Percentiles rank a stretch among this genome's conserved stretches.
phyloP scores from a whole-genome alignment of 805 yeast species.

The Lipomyces sp. region DNA sequence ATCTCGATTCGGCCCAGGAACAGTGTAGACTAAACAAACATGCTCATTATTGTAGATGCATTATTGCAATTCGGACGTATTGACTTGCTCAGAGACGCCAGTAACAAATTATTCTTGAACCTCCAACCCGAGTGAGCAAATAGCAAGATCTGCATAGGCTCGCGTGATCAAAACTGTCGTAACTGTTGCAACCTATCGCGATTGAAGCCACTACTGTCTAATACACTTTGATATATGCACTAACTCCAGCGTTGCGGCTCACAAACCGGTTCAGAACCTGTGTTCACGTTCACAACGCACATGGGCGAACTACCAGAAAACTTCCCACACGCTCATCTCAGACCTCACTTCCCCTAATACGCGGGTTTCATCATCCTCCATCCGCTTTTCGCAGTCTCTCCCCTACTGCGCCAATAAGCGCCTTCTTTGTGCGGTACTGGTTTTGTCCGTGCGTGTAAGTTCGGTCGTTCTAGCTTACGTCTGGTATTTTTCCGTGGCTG shows the following conservation, averaged over 20 bases:
- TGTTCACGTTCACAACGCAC: neutral
- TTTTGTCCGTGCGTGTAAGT: slow-evolving; percentile 1
- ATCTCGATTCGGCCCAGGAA: too few relatives aligned
- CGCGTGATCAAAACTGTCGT: slow-evolving; percentile 1
- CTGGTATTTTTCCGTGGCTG: neutral
- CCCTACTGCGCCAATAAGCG: neutral
- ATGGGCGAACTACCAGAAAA: neutral
- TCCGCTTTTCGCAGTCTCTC: neutral
- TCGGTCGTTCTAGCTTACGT: neutral
- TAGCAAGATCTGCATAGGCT: neutral
- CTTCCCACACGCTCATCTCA: neutral
- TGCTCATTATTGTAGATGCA: too few relatives aligned
- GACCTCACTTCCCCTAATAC: neutral
- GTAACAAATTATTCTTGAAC: neutral
- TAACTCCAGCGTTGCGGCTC: neutral
- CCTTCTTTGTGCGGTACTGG: slow-evolving; percentile 1
- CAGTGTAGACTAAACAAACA: too few relatives aligned
- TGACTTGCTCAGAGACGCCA: neutral
- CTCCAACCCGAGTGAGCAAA: too few relatives aligned
- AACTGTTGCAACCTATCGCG: neutral
- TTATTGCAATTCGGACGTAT: too few relatives aligned
- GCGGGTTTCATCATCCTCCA: slow-evolving; percentile 3
- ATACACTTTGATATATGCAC: neutral
- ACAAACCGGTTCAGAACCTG: neutral
- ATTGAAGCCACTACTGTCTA: neutral